Conservation (phyloP, 495 filamentous ascomycete species). For the Immersiella caudata region DNA sequence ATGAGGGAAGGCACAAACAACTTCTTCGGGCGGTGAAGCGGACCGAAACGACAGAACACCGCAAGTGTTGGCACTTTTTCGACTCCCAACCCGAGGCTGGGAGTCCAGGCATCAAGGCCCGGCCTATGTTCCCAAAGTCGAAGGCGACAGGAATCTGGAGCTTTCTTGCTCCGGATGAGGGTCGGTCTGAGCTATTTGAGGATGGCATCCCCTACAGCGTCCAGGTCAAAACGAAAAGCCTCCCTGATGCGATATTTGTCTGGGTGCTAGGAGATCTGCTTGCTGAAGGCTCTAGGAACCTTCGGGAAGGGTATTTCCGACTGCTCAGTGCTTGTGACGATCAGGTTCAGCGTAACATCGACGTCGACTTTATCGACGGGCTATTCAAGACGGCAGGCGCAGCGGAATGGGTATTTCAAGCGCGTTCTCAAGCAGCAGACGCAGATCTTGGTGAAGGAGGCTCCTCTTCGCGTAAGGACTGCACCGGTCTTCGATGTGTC, state of each 20-base stretch:
- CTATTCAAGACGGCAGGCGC: constrained; percentile 49
- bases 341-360: constrained; percentile 44
- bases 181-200: constrained; percentile 65
- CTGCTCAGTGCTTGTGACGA: constrained; percentile 40
- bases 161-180: constrained; percentile 49
- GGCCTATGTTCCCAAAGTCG: constrained; percentile 39
- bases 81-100: constrained; percentile 33
- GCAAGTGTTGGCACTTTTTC: constrained; percentile 71
- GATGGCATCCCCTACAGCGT: constrained; percentile 69
- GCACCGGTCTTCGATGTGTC: constrained; percentile 38
- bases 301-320: constrained; percentile 67
- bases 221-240: constrained; percentile 47
- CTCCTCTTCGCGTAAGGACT: constrained; percentile 38
- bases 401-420: constrained; percentile 33
- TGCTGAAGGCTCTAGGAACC: constrained; percentile 59
- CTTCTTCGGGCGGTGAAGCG: constrained; percentile 71
- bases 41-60: constrained; percentile 67
- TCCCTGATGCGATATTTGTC: constrained; percentile 70
- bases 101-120: constrained; percentile 34
- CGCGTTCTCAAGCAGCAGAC: not conserved
- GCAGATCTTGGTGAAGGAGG: constrained; percentile 21
- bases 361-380: constrained; percentile 37
- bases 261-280: constrained; percentile 78
- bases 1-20: constrained; percentile 58
- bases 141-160: constrained; percentile 39